Evolutionary conservation across 192 early-diverging fungal genomes (phyloP), one percentile per base, ranked within the genome.

Genomic region (Pilobolus umbonatus): DNA sequence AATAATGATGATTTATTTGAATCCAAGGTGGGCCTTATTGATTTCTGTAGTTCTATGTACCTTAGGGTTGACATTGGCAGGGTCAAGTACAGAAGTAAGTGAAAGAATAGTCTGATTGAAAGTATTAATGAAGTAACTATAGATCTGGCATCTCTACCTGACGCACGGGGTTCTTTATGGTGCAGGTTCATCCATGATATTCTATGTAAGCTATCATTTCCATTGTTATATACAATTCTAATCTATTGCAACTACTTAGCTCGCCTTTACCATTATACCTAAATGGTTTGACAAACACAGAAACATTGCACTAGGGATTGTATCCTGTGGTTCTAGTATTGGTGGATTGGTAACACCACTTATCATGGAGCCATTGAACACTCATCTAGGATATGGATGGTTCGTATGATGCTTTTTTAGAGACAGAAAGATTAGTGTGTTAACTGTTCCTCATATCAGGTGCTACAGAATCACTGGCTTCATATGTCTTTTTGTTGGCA

Each of bases 221-320:
- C 48, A 4, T 36, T 28, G 26, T 22, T 19, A 26, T 26, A 17
- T 15, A 34, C 12, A 29, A 19, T 1, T 50, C 24, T 48, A 38
- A 50, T 49, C 21, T 55, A 2, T 25, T 3, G 15, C 12, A 14
- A 9, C n/a, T 29, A 38, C 38, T 15, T 44, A 65, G 62, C 50
- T 57, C 6, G 56, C 47, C 15, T 21, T 65, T 21, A 57, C 30
- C 25, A 39, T 39, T 5, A 46, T 65, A 5, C 62, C 81, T 10
- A 82, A 89, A 55, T 94, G 85, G 84, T 91, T 89, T 65, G 38
- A 55, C 43, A 80, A 76, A 59, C 53, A 71, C 35, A 75, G 86
- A 5, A 82, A 81, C 2, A 50, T 91, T 21, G 88, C 89, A 0
- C 69, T 85, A 8, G 91, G 89, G 4, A 62, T 92, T 29, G 80